Base-by-base conservation (phyloP, 345 rosid species). In the Citrus medica region DNA sequence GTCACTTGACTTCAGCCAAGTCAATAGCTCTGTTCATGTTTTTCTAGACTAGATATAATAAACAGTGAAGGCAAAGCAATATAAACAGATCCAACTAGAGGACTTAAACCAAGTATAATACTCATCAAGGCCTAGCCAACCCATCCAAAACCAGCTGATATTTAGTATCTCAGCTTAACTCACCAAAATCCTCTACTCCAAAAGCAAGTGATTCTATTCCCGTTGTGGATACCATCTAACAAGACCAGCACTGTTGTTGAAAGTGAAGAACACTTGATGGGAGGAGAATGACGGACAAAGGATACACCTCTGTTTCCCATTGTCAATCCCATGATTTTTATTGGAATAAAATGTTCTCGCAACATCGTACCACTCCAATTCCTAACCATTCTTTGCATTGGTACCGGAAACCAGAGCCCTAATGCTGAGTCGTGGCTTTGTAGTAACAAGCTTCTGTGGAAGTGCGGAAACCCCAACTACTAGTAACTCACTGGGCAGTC, bases 401-500 rank as follows among this genome's bases (percentile, higher is more conserved):
- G 83, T 78, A 75, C 86, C 83, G 25, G 88, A 70, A 64, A 79
- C 88, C 74, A 95, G 80, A 53, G 97, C 85, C 90, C 87, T 95
- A 74, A 93, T 84, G 87, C 90, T 87, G 70, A 95, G 94, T 48
- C 91, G 85, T 22, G 97, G 98, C 86, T 95, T 95, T n/a, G 94
- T 84, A 56, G 87, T 89, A 56, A 91, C 88, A 21, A 91, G 93
- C 69, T 82, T 88, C 77, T 75, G 89, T 1, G 97, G 94, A 80
- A 95, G 94, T 64, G 87, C 93, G 16, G 97, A 91, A 24, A 95
- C 95, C 30, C 92, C 98, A 32, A 92, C 93, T 60, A 90, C 86
- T 28, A 82, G 77, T 62, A 92, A 90, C 24, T 90, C 88, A 37
- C 71, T 87, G 4, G 93, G 88, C 73, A 92, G 82, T 70, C 92